phyloP scores from a whole-genome alignment of 73 alveolate genomes.

The Diophrys sp. region DNA sequence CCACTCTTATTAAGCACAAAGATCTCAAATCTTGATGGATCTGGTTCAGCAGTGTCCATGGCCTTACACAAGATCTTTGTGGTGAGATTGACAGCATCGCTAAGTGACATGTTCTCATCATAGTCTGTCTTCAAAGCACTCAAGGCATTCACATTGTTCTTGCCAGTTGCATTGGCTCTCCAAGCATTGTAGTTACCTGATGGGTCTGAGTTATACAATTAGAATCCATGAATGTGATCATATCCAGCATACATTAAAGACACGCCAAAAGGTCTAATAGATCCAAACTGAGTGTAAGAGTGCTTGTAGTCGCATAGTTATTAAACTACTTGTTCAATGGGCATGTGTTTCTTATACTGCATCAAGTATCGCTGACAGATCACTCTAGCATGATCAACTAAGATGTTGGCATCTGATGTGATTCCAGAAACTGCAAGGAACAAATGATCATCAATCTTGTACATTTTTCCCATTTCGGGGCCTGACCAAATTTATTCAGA shows the following conservation, averaged over 20 bases:
- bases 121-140: conserved; percentile 65
- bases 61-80: conserved; percentile 70
- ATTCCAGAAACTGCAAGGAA: conserved; percentile 86
- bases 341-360: conserved; percentile 67
- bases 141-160: conserved; percentile 68
- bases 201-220: conserved; percentile 90
- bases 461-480: conserved; percentile 76
- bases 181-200: conserved; percentile 90
- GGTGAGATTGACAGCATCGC: conserved; percentile 64
- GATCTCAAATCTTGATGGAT: conserved; percentile 50
- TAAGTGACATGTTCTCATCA: conserved; percentile 56
- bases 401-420: conserved; percentile 86
- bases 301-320: conserved; percentile 84
- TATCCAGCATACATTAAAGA: conserved; percentile 87
- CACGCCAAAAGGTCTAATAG: conserved; percentile 92
- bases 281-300: conserved; percentile 86
- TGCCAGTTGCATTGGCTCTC: conserved; percentile 90
- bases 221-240: conserved; percentile 61
- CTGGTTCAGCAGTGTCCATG: conserved; percentile 79
- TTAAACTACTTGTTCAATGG: conserved; percentile 85
- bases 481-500: conserved; percentile 12
- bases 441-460: conserved; percentile 59
- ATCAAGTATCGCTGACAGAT: conserved; percentile 72
- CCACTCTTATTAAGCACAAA: conserved; percentile 11
- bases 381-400: conserved; percentile 74